Evolutionary conservation across 2,329 filamentous ascomycete species (phyloP).

Genomic region (Coniochaeta sp.): DNA sequence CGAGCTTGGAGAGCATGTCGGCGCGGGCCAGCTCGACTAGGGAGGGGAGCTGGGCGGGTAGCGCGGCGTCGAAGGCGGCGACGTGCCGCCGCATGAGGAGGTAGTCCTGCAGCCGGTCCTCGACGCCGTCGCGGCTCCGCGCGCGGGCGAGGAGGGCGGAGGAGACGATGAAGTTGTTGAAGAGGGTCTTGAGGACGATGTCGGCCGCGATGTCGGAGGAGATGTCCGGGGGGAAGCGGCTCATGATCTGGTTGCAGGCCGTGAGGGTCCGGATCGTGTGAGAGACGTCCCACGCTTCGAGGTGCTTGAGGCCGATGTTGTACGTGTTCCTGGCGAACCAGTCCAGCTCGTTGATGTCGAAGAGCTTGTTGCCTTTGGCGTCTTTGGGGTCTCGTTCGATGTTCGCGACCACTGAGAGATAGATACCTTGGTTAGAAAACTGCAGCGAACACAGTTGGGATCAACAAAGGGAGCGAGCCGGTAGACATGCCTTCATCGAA

Average conservation of each 20-base stretch:
- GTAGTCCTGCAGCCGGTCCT: constrained; percentile 54
- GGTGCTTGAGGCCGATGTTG: constrained; percentile 63
- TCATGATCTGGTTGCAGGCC: constrained; percentile 44
- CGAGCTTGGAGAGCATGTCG: constrained; percentile 55
- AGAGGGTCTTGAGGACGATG: constrained; percentile 51
- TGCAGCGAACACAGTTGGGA: constrained; percentile 2
- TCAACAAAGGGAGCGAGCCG: background rate
- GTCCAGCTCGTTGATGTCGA: constrained; percentile 60
- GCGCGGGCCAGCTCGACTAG: constrained; percentile 34
- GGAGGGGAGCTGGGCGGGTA: constrained; percentile 30
- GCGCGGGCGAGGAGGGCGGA: constrained; percentile 44
- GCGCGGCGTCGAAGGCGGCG: constrained; percentile 42
- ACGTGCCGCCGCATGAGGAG: constrained; percentile 53
- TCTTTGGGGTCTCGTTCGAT: constrained; percentile 30
- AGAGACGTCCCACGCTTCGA: constrained; percentile 43
- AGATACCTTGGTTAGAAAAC: constrained; percentile 13
- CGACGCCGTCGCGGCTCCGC: constrained; percentile 39
- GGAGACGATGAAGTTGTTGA: constrained; percentile 63
- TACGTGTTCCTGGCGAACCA: constrained; percentile 84
- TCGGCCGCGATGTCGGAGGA: constrained; percentile 34
- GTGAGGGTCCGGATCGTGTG: constrained; percentile 49
- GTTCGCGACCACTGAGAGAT: constrained; percentile 29
- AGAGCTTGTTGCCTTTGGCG: constrained; percentile 37
- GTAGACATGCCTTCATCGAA: constrained; percentile 35
- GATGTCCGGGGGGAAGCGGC: constrained; percentile 41